Percentiles rank a stretch among this genome's conserved stretches.
Conservation (phyloP, 1,139 yeast species). For the Blastobotrys arbuscula region DNA sequence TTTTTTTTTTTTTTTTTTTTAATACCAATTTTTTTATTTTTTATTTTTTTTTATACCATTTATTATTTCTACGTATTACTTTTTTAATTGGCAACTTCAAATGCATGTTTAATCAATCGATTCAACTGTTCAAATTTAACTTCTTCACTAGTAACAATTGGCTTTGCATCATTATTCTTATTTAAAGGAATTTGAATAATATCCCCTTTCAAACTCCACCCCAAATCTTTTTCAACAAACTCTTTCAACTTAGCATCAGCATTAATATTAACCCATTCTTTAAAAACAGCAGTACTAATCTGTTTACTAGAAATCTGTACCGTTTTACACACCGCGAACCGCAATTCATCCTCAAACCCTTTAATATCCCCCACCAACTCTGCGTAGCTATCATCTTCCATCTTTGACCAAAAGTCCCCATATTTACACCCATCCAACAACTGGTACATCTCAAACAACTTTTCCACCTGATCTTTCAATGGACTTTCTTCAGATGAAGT, state of each 20-base stretch:
- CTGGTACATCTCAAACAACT: slow-evolving; percentile 35
- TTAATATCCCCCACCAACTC: slow-evolving; percentile 35
- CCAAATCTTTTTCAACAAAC: slow-evolving; percentile 32
- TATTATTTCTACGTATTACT: not conserved
- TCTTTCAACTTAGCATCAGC: slow-evolving; percentile 29
- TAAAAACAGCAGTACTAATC: slow-evolving; percentile 29
- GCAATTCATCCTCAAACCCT: slow-evolving; percentile 34
- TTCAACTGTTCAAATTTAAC: slow-evolving; percentile 34
- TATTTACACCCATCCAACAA: slow-evolving; percentile 36
- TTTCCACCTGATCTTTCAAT: slow-evolving; percentile 35
- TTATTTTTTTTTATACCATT: not conserved
- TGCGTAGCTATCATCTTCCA: slow-evolving; percentile 34
- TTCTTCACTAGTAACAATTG: slow-evolving; percentile 31
- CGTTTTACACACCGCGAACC: slow-evolving; percentile 33
- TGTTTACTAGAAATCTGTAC: slow-evolving; percentile 31
- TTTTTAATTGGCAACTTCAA: slow-evolving; percentile 19
- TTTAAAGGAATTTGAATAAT: slow-evolving; percentile 29
- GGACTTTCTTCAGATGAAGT: slow-evolving; percentile 28
- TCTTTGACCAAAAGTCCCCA: slow-evolving; percentile 36
- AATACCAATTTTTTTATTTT: no score
- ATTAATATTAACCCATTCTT: slow-evolving; percentile 31
- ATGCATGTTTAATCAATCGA: slow-evolving; percentile 33
- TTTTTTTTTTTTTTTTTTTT: not conserved
- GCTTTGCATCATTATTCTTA: slow-evolving; percentile 33
- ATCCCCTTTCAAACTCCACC: slow-evolving; percentile 30